phyloP scores from a whole-genome alignment of 371 early-diverging fungal species.

The Mortierella sp. region DNA sequence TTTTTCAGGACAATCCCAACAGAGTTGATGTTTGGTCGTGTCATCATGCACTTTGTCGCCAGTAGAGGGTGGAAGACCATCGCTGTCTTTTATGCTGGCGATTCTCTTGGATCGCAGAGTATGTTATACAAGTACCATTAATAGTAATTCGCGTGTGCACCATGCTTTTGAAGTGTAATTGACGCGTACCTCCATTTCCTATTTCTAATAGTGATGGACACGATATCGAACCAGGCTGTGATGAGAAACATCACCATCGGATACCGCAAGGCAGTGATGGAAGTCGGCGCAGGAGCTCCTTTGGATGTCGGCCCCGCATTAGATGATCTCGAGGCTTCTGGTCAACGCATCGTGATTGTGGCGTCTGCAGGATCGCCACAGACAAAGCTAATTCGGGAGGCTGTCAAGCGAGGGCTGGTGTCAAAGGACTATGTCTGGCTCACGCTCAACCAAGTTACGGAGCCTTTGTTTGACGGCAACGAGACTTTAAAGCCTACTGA shows the following conservation, averaged over 20 bases:
- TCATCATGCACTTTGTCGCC: slow-evolving; percentile 65
- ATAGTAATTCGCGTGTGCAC: not conserved
- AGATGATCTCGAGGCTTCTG: slow-evolving; percentile 58
- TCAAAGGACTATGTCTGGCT: slow-evolving; percentile 69
- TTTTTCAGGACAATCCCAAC: slow-evolving; percentile 73
- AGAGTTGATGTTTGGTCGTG: slow-evolving; percentile 65
- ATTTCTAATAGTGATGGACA: slow-evolving; percentile 63
- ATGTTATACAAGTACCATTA: slow-evolving; percentile 5
- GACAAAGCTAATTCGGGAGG: slow-evolving; percentile 40
- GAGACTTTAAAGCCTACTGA: slow-evolving; percentile 32
- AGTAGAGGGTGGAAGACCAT: slow-evolving; percentile 69
- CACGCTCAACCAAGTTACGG: slow-evolving; percentile 60
- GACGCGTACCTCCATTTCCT: not conserved
- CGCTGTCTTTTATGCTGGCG: slow-evolving; percentile 67
- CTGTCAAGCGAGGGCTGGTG: slow-evolving; percentile 35
- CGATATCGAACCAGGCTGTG: slow-evolving; percentile 60
- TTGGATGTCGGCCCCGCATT: slow-evolving; percentile 63
- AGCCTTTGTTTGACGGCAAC: slow-evolving; percentile 47
- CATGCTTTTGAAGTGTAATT: not conserved
- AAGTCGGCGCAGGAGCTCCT: slow-evolving; percentile 62
- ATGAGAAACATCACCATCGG: slow-evolving; percentile 60
- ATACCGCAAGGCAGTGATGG: slow-evolving; percentile 63
- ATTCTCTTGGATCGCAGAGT: slow-evolving; percentile 69
- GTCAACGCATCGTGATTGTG: slow-evolving; percentile 63
- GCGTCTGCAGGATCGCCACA: slow-evolving; percentile 65